These are phyloP conservation scores for Fusarium sp. DNA, from an alignment of 2,329 filamentous ascomycete species.

Conservation along the genomic window DNA sequence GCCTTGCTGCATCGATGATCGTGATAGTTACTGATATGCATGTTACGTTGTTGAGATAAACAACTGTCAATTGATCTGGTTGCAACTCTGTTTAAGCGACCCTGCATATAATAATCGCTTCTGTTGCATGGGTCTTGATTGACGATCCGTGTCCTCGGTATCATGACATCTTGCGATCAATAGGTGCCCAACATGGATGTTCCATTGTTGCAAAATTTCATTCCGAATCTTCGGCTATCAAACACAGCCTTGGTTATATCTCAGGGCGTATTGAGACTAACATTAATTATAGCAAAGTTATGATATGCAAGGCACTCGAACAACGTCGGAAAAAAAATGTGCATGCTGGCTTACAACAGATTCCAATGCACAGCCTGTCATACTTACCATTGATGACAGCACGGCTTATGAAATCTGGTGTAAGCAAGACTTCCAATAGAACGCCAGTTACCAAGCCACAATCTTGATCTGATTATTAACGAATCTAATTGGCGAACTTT, in stretches of 20 bases:
- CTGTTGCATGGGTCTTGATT: not conserved
- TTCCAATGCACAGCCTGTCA: not conserved
- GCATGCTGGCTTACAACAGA: not conserved
- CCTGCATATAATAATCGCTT: slow-evolving; percentile 9
- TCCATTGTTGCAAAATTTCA: not conserved
- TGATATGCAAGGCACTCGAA: not conserved
- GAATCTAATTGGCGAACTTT: not conserved
- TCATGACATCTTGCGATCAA: not conserved
- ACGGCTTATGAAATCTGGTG: not conserved
- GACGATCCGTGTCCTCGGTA: slow-evolving; percentile 1
- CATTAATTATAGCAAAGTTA: no score
- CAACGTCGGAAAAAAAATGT: not conserved
- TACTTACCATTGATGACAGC: not conserved
- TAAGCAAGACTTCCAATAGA: not conserved
- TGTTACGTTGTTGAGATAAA: slow-evolving; percentile 4
- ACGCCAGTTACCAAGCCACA: not conserved
- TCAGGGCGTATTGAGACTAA: no score
- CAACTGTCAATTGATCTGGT: slow-evolving; percentile 8
- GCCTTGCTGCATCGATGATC: not conserved
- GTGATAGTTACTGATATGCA: not conserved
- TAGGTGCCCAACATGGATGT: no score
- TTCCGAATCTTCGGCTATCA: not conserved
- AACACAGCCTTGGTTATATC: no score
- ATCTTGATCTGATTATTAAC: no score
- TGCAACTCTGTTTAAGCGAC: not conserved